Evolutionary conservation across 1,284 basidiomycete species (phyloP).

Genomic region (Trametes versicolor): DNA sequence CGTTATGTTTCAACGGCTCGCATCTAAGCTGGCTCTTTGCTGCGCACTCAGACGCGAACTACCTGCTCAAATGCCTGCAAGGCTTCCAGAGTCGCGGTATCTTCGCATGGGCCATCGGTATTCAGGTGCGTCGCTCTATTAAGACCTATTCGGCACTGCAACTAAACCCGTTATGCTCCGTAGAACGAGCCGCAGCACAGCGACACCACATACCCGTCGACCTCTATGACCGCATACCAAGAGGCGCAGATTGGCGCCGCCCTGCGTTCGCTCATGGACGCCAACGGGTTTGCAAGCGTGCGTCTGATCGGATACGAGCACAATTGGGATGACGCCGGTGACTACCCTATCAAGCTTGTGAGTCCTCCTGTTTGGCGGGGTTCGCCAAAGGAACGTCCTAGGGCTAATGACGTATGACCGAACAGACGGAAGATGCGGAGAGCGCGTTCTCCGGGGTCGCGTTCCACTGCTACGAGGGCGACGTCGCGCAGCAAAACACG

Average conservation of each 20-base stretch:
- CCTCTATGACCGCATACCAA: slow-evolving; percentile 48
- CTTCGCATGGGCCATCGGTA: slow-evolving; percentile 52
- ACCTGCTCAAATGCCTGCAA: slow-evolving; percentile 54
- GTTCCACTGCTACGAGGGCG: slow-evolving; percentile 62
- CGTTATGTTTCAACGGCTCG: slow-evolving; percentile 1
- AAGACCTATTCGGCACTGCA: too few relatives aligned
- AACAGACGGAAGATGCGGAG: slow-evolving; percentile 57
- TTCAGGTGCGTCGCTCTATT: slow-evolving; percentile 51
- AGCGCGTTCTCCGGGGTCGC: slow-evolving; percentile 57
- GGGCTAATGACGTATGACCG: neutral
- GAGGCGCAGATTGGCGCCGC: slow-evolving; percentile 53
- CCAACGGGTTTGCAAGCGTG: slow-evolving; percentile 52
- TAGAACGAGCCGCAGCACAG: slow-evolving; percentile 63
- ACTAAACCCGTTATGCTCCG: too few relatives aligned
- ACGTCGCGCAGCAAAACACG: slow-evolving; percentile 49
- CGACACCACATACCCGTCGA: slow-evolving; percentile 56
- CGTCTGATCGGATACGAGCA: slow-evolving; percentile 60
- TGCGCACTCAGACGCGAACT: slow-evolving; percentile 53
- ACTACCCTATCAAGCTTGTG: slow-evolving; percentile 59
- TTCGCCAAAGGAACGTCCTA: too few relatives aligned
- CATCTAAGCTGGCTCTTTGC: neutral
- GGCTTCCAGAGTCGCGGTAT: slow-evolving; percentile 54
- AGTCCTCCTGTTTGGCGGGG: slow-evolving; percentile 4
- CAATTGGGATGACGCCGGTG: slow-evolving; percentile 59
- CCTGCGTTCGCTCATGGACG: slow-evolving; percentile 55